Evolutionary conservation across 805 yeast species (phyloP), one percentile per base, ranked within the genome.

Genomic region (Cyberlindnera mrakii): DNA sequence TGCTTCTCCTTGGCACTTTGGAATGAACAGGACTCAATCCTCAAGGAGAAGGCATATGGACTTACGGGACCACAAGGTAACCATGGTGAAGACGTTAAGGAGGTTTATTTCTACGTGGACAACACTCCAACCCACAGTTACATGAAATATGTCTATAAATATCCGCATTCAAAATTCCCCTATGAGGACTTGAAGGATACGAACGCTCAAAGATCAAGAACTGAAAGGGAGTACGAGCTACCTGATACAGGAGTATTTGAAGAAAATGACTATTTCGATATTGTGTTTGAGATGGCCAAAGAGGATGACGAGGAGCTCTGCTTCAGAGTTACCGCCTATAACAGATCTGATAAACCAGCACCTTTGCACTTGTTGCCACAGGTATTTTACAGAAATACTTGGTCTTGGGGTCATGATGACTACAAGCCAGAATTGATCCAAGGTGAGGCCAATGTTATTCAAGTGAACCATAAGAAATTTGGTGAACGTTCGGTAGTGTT

Each of bases 21-120:
- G 97, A 89, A 89, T 66, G 96, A 85, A 51, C 71, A 86, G 52
- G 97, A 89, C 64, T 80, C 77, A 35, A 76, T 87, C 52, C 71
- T 89, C 62, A 89, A 89, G 64, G 97, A 89, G 60, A 81, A 87
- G 50, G 70, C 85, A 48, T 89, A 82, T 62, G 97, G 97, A 2
- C 74, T 88, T 33, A 88, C 96, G 23, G 95, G 95, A 40, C 88
- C 86, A 13, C 90, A 89, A 60, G 97, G 96, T 11, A 90, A 90
- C 62, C 97, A 89, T 62, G 97, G 97, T 43, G 97, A 89, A 60
- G 97, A 89, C 62, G 96, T 87, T 47, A 89, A 89, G 66, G 95
- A 85, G 58, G 63, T 81, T 51, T 85, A 85, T 60, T 89, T 79
- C 60, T 88, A 89, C 58, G 71, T 89, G 47, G 97, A 89, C 66